These are phyloP conservation scores for Trichoderma polysporum DNA, from an alignment of 2,329 filamentous ascomycete species.

Conservation along the genomic window DNA sequence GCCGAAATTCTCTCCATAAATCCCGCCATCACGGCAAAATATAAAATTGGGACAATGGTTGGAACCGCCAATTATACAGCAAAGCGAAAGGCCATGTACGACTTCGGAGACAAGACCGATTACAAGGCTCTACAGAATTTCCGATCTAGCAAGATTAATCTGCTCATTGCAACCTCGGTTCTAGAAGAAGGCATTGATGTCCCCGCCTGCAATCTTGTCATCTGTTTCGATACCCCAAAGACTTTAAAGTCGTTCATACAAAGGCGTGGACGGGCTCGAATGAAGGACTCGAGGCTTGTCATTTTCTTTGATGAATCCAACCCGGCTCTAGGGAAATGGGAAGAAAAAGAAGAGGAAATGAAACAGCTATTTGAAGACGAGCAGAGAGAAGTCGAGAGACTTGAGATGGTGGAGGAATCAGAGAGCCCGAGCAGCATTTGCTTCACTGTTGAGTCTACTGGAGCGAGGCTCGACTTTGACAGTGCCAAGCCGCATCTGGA, in stretches of 20 bases:
- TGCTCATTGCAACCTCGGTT: constrained; percentile 63
- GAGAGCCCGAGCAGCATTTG: constrained; percentile 27
- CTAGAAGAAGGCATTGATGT: constrained; percentile 69
- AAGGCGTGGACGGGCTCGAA: constrained; percentile 53
- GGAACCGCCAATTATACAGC: constrained; percentile 46
- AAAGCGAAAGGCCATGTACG: constrained; percentile 43
- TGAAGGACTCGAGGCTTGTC: constrained; percentile 51
- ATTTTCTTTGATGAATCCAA: constrained; percentile 41
- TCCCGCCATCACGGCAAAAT: constrained; percentile 46
- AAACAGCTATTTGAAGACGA: constrained; percentile 67
- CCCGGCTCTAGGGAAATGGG: constrained; percentile 52
- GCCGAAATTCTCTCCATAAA: constrained; percentile 55
- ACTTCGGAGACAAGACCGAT: constrained; percentile 35
- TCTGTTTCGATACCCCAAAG: constrained; percentile 53
- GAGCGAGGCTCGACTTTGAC: constrained; percentile 69
- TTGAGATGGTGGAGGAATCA: constrained; percentile 49
- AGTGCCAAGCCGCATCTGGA: constrained; percentile 74
- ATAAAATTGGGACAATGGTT: constrained; percentile 55
- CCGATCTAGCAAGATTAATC: constrained; percentile 52
- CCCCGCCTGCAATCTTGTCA: constrained; percentile 60
- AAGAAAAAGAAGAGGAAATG: constrained; percentile 70
- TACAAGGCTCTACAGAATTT: constrained; percentile 47
- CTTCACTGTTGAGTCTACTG: constrained; percentile 44
- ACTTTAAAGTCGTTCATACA: constrained; percentile 61
- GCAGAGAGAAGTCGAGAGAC: constrained; percentile 47